Evolutionary conservation across 441 rosid species (phyloP).

Genomic region (Eutrema salsugineum): DNA sequence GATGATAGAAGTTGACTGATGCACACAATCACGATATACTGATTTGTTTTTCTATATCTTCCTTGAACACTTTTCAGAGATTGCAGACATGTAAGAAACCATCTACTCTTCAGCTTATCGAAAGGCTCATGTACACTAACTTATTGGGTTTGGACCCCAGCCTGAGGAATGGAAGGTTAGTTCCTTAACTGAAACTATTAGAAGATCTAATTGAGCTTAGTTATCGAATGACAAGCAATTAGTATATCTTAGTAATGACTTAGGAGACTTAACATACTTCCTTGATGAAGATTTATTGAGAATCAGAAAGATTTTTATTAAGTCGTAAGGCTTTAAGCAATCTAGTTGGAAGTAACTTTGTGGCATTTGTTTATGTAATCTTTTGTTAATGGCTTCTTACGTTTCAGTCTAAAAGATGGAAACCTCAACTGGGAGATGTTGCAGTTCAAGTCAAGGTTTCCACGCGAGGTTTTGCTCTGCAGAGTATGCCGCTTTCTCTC

Average conservation of each 20-base stretch:
- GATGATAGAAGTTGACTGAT: not conserved
- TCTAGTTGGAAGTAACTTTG: not conserved
- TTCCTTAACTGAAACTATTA: not conserved
- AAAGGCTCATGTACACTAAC: slow-evolving; percentile 73
- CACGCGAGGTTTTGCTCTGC: slow-evolving; percentile 96
- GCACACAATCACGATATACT: not conserved
- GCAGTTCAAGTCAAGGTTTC: slow-evolving; percentile 93
- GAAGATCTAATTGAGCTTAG: not conserved
- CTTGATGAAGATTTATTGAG: not conserved
- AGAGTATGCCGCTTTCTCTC: slow-evolving; percentile 53
- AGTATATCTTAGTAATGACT: not conserved
- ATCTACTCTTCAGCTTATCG: slow-evolving; percentile 66
- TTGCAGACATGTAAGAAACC: slow-evolving; percentile 80
- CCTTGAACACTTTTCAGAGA: slow-evolving; percentile 48
- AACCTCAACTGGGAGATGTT: slow-evolving; percentile 85
- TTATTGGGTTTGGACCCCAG: slow-evolving; percentile 73
- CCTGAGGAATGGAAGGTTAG: slow-evolving; percentile 83
- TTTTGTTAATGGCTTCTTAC: slow-evolving; percentile 12
- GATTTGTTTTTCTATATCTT: not conserved
- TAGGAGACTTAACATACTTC: not conserved
- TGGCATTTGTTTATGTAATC: not conserved
- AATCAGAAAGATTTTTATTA: not conserved
- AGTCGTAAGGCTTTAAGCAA: not conserved
- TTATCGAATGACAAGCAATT: too few species aligned
- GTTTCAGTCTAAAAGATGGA: slow-evolving; percentile 87